Base-by-base conservation (phyloP, 2,329 filamentous ascomycete species). In the Coniochaeta pulveracea region DNA sequence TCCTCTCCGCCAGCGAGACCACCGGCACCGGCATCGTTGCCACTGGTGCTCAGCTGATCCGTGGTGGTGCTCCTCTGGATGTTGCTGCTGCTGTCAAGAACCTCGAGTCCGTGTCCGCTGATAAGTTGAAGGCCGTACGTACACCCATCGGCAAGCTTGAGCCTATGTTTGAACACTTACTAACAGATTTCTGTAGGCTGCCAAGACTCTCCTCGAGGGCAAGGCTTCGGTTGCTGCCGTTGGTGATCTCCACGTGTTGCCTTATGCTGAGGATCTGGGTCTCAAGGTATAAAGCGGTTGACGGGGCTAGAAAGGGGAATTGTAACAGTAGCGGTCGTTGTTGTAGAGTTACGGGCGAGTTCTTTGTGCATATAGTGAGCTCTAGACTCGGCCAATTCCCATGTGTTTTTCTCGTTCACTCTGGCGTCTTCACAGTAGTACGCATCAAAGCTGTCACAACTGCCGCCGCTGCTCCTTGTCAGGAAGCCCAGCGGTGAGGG, bases 241-340 rank as follows among this genome's bases (percentile, higher is more conserved):
- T 42, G 91, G 91, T 58, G 91, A 98, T 57, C 72, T 98, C 49
- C 81, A 85, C 60, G 72, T 80, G 50, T 76, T 98, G 55, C 91
- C 91, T 37, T 98, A 80, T 56, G 91, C 86, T 45, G 84, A 88
- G 63, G 91, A 98, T 56, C 70, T 98, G 57, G 93, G 89, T 49
- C 74, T 98, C 55, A 85, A 80, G 58, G 85, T 94, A 73, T 98
- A 93, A 74, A 75, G 29, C 22, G 27, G 21, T 28, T 38, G 27
- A 39, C 43, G 43, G 43, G 37, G 42, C 43, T 37, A 41, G 36
- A 38, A 37, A 52, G 52, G 21, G 16, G 31, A 39, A 27, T 26
- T 62, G 58, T 62, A 62, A 50, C 55, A 62, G 59, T 52, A 62
- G 48, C 44, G 52, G 50, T 42, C 53, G 46, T 53, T 47, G 50